A percentile compares a stretch with the other conserved stretches of the same genome.
phyloP scores from a whole-genome alignment of 305 asterid species.

The Plantago lanceolata region DNA sequence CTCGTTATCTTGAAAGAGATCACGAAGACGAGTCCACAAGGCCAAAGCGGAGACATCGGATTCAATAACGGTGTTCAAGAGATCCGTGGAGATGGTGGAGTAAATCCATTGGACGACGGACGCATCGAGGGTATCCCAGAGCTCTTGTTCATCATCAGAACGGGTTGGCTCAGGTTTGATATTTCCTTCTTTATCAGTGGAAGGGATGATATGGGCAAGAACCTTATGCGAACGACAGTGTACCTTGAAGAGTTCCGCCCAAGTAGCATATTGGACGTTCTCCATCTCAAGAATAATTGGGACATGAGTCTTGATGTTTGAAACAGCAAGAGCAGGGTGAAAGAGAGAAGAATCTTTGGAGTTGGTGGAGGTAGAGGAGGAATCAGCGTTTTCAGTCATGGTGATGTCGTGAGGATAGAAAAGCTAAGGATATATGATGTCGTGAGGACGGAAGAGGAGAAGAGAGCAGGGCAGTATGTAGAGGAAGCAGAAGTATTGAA shows the following conservation, averaged over 20 bases:
- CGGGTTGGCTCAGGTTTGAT: too few species aligned
- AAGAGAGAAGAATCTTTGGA: background rate
- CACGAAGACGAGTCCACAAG: background rate
- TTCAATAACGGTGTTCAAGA: conserved; percentile 1
- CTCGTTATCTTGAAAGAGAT: background rate
- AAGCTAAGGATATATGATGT: too few species aligned
- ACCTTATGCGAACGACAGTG: background rate
- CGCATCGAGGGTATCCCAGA: background rate
- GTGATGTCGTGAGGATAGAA: too few species aligned
- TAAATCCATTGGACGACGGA: background rate
- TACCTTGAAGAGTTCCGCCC: conserved; percentile 3
- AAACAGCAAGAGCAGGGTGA: conserved; percentile 17
- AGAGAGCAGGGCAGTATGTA: too few species aligned
- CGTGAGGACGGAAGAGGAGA: too few species aligned
- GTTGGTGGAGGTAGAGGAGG: too few species aligned
- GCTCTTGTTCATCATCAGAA: background rate
- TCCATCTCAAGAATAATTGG: conserved; percentile 16
- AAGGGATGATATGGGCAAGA: conserved; percentile 11
- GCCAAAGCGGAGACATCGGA: background rate
- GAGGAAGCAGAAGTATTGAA: too few species aligned
- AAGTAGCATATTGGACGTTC: conserved; percentile 1
- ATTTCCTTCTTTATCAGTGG: background rate
- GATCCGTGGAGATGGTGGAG: conserved; percentile 4
- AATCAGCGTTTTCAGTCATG: too few species aligned
- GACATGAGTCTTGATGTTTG: conserved; percentile 2